These are phyloP conservation scores for Metschnikowia baotianmanensis DNA, from an alignment of 805 yeast species.

Conservation along the genomic window DNA sequence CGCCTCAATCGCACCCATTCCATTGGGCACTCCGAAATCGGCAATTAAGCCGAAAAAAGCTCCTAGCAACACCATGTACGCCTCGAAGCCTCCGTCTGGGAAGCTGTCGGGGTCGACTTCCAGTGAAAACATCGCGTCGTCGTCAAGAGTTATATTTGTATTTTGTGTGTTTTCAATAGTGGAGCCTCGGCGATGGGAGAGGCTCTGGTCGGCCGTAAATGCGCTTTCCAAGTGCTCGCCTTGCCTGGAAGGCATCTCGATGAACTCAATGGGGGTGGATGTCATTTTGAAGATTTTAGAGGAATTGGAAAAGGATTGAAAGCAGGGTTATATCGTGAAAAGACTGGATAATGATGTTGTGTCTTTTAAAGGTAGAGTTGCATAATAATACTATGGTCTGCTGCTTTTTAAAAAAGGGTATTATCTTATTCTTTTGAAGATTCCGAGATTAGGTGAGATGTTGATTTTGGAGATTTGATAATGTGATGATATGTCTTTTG, in stretches of 20 bases:
- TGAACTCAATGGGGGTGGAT: neutral
- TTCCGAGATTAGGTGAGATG: too few species aligned
- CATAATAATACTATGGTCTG: too few species aligned
- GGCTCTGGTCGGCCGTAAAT: neutral
- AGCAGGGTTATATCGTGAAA: neutral
- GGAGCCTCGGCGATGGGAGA: neutral
- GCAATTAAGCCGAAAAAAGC: constrained; percentile 22
- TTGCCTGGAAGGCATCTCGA: constrained; percentile 4
- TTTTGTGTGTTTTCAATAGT: neutral
- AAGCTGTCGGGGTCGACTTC: constrained; percentile 16
- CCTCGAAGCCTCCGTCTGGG: constrained; percentile 27
- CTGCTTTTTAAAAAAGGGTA: too few species aligned
- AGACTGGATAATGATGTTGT: neutral
- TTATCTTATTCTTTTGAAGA: too few species aligned
- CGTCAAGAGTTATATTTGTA: neutral
- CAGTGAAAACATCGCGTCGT: constrained; percentile 17
- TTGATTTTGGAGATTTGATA: too few species aligned
- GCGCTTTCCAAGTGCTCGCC: neutral
- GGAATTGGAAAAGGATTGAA: neutral
- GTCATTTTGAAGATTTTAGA: neutral
- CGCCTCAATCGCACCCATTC: constrained; percentile 23
- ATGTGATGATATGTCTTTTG: too few species aligned
- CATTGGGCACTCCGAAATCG: constrained; percentile 22
- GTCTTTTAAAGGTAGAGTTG: too few species aligned
- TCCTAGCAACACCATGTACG: constrained; percentile 24